phyloP scores from a whole-genome alignment of 257 asterid genomes.

The Misopates orontium region DNA sequence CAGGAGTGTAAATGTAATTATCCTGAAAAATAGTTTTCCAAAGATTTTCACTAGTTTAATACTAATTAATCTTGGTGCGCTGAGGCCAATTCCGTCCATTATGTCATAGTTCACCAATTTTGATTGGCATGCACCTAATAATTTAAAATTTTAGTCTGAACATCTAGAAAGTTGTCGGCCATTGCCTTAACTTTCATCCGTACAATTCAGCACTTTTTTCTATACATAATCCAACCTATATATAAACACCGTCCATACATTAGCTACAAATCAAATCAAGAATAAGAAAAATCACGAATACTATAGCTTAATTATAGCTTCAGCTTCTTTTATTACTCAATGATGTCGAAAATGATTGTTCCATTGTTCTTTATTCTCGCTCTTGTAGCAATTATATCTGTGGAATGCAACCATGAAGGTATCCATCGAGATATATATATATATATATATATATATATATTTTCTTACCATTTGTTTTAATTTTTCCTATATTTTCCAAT shows the following conservation, averaged over 20 bases:
- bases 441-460: background rate
- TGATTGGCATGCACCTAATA: too few species aligned
- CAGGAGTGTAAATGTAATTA: too few species aligned
- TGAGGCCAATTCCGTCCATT: too few species aligned
- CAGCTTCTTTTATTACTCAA: constrained; percentile 4
- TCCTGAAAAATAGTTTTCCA: too few species aligned
- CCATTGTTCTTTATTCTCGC: constrained; percentile 27
- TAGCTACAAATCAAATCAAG: background rate
- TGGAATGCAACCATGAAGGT: constrained; percentile 43
- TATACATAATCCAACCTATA: background rate
- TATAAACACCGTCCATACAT: background rate
- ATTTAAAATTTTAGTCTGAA: too few species aligned
- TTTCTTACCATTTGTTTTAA: background rate
- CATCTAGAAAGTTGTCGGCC: background rate
- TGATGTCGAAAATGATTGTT: constrained; percentile 23
- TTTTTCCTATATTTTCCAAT: background rate
- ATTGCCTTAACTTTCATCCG: background rate
- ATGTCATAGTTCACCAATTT: too few species aligned
- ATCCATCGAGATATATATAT: background rate
- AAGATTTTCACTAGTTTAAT: too few species aligned
- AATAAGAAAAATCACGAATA: too few species aligned
- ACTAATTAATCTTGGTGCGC: too few species aligned
- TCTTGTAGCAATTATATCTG: constrained; percentile 20
- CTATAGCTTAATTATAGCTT: too few species aligned
- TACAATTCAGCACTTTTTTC: background rate